Evolutionary conservation across 495 filamentous ascomycete genomes (phyloP).

Genomic region (Lasiosphaeria miniovina): DNA sequence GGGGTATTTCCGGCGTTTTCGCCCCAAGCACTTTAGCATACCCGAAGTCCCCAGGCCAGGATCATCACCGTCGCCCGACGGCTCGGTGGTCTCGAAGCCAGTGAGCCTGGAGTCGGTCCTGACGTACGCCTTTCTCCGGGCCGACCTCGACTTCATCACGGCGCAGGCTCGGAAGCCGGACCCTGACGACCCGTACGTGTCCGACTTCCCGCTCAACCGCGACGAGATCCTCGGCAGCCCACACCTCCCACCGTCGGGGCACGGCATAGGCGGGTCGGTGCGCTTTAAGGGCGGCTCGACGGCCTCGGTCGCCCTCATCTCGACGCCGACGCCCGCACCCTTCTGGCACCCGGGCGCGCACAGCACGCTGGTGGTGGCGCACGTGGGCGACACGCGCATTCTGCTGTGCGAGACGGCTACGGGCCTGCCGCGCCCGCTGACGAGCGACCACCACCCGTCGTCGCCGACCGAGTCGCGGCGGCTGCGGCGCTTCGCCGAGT

Average conservation of each 20-base stretch:
- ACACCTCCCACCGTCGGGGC: constrained; percentile 49
- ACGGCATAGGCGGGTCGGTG: constrained; percentile 62
- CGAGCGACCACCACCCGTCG: constrained; percentile 87
- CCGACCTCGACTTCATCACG: constrained; percentile 88
- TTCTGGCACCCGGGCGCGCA: constrained; percentile 91
- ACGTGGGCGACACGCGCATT: constrained; percentile 90
- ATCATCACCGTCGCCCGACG: constrained; percentile 19
- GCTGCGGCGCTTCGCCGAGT: constrained; percentile 72
- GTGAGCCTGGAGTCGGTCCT: constrained; percentile 62
- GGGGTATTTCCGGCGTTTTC: constrained; percentile 90
- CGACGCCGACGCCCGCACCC: constrained; percentile 82
- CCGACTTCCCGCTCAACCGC: constrained; percentile 74
- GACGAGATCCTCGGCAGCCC: constrained; percentile 74
- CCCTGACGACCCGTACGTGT: constrained; percentile 59
- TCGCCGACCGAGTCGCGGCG: constrained; percentile 76
- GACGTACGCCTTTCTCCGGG: constrained; percentile 86
- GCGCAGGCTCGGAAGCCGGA: constrained; percentile 75
- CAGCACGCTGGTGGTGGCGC: constrained; percentile 78
- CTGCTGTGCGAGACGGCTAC: constrained; percentile 78
- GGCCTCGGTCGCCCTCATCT: constrained; percentile 82
- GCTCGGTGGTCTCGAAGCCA: constrained; percentile 6
- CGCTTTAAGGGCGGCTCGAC: constrained; percentile 92
- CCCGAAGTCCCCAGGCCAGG: constrained; percentile 15
- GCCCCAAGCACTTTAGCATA: constrained; percentile 59
- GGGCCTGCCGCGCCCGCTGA: constrained; percentile 74